These are phyloP conservation scores for Pisolithus orientalis DNA, from an alignment of 768 basidiomycete species.

Conservation along the genomic window DNA sequence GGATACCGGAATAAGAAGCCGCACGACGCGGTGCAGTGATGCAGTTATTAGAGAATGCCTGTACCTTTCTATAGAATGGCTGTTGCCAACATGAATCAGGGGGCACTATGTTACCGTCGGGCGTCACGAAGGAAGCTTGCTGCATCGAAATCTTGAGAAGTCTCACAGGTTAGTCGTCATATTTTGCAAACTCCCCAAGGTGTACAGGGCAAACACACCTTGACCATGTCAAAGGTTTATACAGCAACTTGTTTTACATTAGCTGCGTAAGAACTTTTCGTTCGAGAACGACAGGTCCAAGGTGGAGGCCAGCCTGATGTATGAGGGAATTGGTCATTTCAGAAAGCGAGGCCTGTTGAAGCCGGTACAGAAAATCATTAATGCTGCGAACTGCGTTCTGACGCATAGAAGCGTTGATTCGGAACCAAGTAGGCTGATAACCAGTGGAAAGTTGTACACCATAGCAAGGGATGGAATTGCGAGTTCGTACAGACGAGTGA, in stretches of 20 bases:
- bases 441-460: not conserved
- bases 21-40: slow-evolving; percentile 75
- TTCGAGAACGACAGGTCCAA: slow-evolving; percentile 67
- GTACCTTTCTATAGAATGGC: slow-evolving; percentile 81
- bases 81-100: slow-evolving; percentile 19
- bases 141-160: slow-evolving; percentile 68
- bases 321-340: slow-evolving; percentile 49
- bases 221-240: slow-evolving; percentile 71
- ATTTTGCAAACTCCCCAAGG: not conserved
- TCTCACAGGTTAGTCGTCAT: slow-evolving; percentile 33
- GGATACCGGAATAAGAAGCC: slow-evolving; percentile 65
- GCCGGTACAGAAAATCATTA: too few relatives aligned
- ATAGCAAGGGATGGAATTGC: not conserved
- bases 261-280: slow-evolving; percentile 45
- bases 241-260: slow-evolving; percentile 70
- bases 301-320: slow-evolving; percentile 51
- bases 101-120: not conserved
- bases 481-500: too few relatives aligned
- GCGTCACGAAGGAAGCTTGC: slow-evolving; percentile 34
- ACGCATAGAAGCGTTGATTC: not conserved
- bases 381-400: too few relatives aligned
- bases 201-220: slow-evolving; percentile 37
- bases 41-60: slow-evolving; percentile 69
- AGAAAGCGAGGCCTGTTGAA: not conserved
- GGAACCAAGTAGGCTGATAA: not conserved